Evolutionary conservation across 164 flowering plant genomes (phyloP).

Genomic region (Houttuynia cordata): DNA sequence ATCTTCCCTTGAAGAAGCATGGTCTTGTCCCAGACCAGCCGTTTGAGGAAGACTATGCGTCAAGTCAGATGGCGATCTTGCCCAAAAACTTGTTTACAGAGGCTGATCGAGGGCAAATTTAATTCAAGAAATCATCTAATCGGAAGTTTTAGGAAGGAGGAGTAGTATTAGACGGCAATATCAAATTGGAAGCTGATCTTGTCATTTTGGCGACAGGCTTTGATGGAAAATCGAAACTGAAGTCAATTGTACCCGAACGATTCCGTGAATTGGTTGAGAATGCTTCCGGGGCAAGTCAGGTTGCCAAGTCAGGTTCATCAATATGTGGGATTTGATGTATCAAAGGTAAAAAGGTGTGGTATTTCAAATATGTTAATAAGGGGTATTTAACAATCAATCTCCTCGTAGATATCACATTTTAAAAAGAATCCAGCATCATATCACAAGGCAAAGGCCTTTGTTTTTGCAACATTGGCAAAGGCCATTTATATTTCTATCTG

Average conservation of each 20-base stretch:
- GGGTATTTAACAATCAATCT: too few species aligned
- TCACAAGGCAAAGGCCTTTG: too few species aligned
- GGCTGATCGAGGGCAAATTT: conserved; percentile 73
- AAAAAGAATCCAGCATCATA: too few species aligned
- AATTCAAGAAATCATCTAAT: conserved; percentile 47
- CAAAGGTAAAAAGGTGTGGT: too few species aligned
- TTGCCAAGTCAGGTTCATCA: too few species aligned
- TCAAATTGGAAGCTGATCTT: conserved; percentile 69
- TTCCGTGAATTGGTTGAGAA: conserved; percentile 41
- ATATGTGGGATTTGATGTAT: too few species aligned
- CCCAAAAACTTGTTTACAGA: conserved; percentile 71
- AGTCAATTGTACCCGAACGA: conserved; percentile 57
- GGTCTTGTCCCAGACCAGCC: conserved; percentile 85
- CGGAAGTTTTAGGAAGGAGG: conserved; percentile 79
- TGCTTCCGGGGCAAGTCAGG: too few species aligned
- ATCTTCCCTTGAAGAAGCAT: conserved; percentile 63
- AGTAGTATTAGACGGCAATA: conserved; percentile 53
- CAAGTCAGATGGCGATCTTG: conserved; percentile 91
- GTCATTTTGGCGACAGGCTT: conserved; percentile 82
- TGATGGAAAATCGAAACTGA: conserved; percentile 75
- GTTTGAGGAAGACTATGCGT: conserved; percentile 80
- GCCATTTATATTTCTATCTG: too few species aligned
- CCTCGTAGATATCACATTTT: too few species aligned
- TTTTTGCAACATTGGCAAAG: too few species aligned
- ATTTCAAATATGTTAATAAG: too few species aligned